phyloP scores from a whole-genome alignment of 1,284 basidiomycete genomes.

The Prillingera fragicola region DNA sequence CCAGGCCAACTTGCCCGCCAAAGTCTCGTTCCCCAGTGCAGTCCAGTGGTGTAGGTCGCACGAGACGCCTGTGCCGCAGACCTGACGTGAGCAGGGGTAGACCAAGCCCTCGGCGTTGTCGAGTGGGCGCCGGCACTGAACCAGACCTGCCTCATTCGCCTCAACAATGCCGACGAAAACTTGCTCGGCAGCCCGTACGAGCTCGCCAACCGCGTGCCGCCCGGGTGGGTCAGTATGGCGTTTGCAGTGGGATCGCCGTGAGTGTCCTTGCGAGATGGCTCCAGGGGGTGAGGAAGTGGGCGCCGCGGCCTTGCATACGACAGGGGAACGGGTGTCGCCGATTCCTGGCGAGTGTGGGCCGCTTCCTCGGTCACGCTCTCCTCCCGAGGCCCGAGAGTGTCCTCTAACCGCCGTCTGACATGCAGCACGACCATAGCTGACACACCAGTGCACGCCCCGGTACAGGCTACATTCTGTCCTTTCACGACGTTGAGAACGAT shows the following conservation, averaged over 20 bases:
- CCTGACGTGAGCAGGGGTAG: constrained; percentile 4
- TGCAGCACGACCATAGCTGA: too few relatives aligned
- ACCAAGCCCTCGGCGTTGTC: neutral
- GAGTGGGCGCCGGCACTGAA: constrained; percentile 8
- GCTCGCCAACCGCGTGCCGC: neutral
- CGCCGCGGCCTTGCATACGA: neutral
- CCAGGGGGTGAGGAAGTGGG: neutral
- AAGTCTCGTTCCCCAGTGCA: too few relatives aligned
- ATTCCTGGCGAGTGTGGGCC: too few relatives aligned
- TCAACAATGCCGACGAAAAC: constrained; percentile 2
- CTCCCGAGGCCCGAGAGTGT: too few relatives aligned
- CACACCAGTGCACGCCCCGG: constrained; percentile 1
- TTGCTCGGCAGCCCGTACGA: constrained; percentile 3
- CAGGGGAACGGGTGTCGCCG: neutral
- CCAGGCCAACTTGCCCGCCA: too few relatives aligned
- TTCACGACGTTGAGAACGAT: neutral
- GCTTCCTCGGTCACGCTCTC: too few relatives aligned
- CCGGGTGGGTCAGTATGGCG: neutral
- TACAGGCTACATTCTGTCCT: neutral
- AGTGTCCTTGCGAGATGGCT: neutral
- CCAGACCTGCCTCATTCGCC: constrained; percentile 1
- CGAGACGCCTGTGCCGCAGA: too few relatives aligned
- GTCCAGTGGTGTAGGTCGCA: too few relatives aligned
- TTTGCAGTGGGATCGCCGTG: neutral
- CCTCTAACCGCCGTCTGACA: too few relatives aligned